Base-by-base conservation (phyloP, 495 filamentous ascomycete genomes). In the Tuber calosporum region DNA sequence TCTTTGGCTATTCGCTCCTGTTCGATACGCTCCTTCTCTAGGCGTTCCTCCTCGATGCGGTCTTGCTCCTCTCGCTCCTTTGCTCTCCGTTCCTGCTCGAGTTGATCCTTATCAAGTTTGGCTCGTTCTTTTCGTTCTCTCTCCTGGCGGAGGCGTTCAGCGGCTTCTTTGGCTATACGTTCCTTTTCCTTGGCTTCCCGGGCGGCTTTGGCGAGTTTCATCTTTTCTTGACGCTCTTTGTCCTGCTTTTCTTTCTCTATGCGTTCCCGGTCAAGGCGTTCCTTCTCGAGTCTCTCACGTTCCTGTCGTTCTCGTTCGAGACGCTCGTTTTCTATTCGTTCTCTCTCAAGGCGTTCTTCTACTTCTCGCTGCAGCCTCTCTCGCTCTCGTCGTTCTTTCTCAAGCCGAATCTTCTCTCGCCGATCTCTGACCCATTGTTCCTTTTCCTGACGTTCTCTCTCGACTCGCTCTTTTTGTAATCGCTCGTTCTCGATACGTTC, bases 381-480 rank as follows among this genome's bases (percentile, higher is more conserved):
- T 79, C 72, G 82, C 79, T 81, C 83, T 71, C 69, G 82, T 78
- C 66, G 81, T 72, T 80, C 81, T 82, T 76, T 82, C 82, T 76
- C 83, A 79, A 42, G 77, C 69, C 76, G 76, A 69, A 78, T 78
- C 68, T 77, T 83, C 80, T 85, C 84, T 69, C 82, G 84, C 68
- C 85, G 72, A 71, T 87, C 86, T 62, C 83, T 83, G 72, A 85
- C 84, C 85, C 86, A 85, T n/a, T 82, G 83, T 73, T 87, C 86
- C 43, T 84, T 83, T 73, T 87, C 85, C 0, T 83, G 82, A 19
- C 74, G 74, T 34, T 39, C 74, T n/a, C 75, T 62, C 30, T 75
- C 74, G 66, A 73, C 72, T n/a, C 69, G 74, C 30, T 69, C 71
- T 41, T 69, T 75, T 20, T 75, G 74, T 72, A 75, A 73, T 37